These are phyloP conservation scores for Flagelloscypha sp. DNA, from an alignment of 768 basidiomycete species.

Conservation along the genomic window DNA sequence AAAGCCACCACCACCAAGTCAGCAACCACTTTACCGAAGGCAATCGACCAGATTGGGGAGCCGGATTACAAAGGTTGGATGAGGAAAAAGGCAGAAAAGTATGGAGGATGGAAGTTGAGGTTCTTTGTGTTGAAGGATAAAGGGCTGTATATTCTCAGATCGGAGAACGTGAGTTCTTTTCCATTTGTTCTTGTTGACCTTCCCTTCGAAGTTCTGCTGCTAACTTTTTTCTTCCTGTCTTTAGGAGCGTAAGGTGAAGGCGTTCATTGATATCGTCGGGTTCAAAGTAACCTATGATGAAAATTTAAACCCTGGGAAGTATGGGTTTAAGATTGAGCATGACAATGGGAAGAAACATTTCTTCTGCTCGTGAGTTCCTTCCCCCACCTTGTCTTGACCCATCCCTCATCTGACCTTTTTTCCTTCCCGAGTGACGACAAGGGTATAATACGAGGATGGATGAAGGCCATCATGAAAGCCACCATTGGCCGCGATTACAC, in stretches of 20 bases:
- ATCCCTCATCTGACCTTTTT: no score
- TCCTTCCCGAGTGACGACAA: no score
- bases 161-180: constrained; percentile 57
- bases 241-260: constrained; percentile 96
- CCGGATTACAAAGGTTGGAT: constrained; percentile 92
- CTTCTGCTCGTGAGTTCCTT: constrained; percentile 90
- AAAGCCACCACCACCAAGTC: constrained; percentile 78
- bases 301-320: constrained; percentile 83
- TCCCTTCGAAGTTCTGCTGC: constrained; percentile 1
- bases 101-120: constrained; percentile 86
- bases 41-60: constrained; percentile 84
- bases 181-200: no score
- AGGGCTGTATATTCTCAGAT: constrained; percentile 82
- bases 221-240: no score
- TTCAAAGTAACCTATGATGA: constrained; percentile 93
- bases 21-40: constrained; percentile 80
- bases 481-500: constrained; percentile 92
- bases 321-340: constrained; percentile 92
- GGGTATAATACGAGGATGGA: constrained; percentile 84
- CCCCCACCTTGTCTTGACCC: no score
- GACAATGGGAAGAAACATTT: constrained; percentile 80
- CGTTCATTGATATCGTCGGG: constrained; percentile 86
- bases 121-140: constrained; percentile 91
- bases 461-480: constrained; percentile 99
- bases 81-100: constrained; percentile 90